Percentiles rank a stretch among this genome's conserved stretches.
Conservation (phyloP, 805 yeast species). For the Starmera caribaea region DNA sequence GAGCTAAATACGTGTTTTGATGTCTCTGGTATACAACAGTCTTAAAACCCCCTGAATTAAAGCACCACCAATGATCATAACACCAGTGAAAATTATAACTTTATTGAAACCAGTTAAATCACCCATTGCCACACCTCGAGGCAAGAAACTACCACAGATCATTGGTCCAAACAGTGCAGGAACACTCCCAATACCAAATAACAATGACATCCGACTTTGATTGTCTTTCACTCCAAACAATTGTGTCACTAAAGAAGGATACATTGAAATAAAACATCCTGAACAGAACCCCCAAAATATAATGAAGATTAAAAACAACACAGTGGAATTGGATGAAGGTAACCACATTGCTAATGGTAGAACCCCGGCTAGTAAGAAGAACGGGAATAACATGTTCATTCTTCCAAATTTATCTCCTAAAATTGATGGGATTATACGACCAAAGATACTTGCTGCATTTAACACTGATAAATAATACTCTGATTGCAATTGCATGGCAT, state of each 20-base stretch:
- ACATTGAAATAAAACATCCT: constrained; percentile 24
- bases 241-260: constrained; percentile 25
- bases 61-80: constrained; percentile 14
- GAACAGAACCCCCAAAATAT: constrained; percentile 27
- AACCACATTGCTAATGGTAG: constrained; percentile 26
- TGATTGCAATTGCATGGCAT: constrained; percentile 1
- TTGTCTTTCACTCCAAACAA: constrained; percentile 22
- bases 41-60: neutral
- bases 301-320: constrained; percentile 17
- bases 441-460: constrained; percentile 36
- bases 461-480: constrained; percentile 10
- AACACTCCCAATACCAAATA: constrained; percentile 19
- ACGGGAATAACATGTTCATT: constrained; percentile 27
- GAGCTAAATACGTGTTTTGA: too few relatives aligned
- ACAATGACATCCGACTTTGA: constrained; percentile 20
- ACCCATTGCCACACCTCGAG: constrained; percentile 7
- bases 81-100: constrained; percentile 23
- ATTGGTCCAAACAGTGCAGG: constrained; percentile 26
- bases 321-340: constrained; percentile 11
- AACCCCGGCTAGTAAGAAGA: constrained; percentile 18
- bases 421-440: constrained; percentile 39
- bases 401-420: constrained; percentile 40
- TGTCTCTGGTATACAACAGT: neutral
- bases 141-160: constrained; percentile 25
- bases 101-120: constrained; percentile 18